A percentile compares a stretch with the other conserved stretches of the same genome.
Evolutionary conservation across 805 yeast species (phyloP).

Genomic region (Teunomyces aglyptinius): DNA sequence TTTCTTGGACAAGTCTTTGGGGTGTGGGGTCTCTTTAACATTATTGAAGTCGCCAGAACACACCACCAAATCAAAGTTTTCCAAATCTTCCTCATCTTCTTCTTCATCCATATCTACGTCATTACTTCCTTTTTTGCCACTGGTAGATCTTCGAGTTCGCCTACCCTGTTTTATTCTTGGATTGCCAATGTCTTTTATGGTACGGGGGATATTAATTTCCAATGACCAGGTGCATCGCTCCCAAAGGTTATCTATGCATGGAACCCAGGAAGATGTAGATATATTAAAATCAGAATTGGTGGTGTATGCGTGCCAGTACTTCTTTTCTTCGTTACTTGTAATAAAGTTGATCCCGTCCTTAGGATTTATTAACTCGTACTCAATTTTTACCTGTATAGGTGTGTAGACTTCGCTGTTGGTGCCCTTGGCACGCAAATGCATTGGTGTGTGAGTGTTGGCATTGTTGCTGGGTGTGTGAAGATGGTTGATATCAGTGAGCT

Average conservation of each 20-base stretch:
- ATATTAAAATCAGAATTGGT: conserved; percentile 72
- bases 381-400: conserved; percentile 70
- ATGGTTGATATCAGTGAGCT: conserved; percentile 50
- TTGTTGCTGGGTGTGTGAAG: conserved; percentile 30
- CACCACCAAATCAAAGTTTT: conserved; percentile 53
- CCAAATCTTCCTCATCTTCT: conserved; percentile 46
- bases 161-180: conserved; percentile 25
- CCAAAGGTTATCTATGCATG: conserved; percentile 86
- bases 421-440: conserved; percentile 32
- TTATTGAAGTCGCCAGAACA: conserved; percentile 70
- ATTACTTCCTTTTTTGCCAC: conserved; percentile 10
- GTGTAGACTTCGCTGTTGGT: conserved; percentile 49
- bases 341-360: conserved; percentile 74
- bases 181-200: conserved; percentile 66
- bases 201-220: conserved; percentile 80
- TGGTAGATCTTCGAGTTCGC: conserved; percentile 8
- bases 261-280: conserved; percentile 96
- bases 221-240: conserved; percentile 91
- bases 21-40: conserved; percentile 70
- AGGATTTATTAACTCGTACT: conserved; percentile 63
- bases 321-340: conserved; percentile 49
- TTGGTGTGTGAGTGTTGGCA: conserved; percentile 31
- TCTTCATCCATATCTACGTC: conserved; percentile 38
- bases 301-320: conserved; percentile 83
- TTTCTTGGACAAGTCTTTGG: conserved; percentile 71